Percentiles rank a stretch among this genome's conserved stretches.
phyloP scores from a whole-genome alignment of 2,329 filamentous ascomycete species.

The Rhynchosporium agropyri region DNA sequence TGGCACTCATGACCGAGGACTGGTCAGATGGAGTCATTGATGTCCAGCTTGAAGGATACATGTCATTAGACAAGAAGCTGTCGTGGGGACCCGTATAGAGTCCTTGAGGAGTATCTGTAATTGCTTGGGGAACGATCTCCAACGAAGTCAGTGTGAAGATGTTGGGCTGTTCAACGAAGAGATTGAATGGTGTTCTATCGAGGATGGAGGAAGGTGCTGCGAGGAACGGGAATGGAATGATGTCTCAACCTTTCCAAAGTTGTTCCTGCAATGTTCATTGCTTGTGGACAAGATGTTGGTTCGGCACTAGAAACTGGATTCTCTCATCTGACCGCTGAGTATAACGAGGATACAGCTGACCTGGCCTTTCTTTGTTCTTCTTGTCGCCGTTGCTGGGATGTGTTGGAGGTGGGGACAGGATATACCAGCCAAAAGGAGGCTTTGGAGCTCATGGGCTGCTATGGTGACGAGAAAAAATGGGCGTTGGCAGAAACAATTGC shows the following conservation, averaged over 20 bases:
- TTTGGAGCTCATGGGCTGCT: conserved; percentile 35
- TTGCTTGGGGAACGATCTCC: conserved; percentile 37
- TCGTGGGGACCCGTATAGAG: conserved; percentile 35
- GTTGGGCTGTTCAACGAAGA: conserved; percentile 29
- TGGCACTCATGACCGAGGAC: conserved; percentile 27
- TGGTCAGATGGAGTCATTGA: conserved; percentile 22
- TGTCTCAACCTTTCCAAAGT: conserved; percentile 34
- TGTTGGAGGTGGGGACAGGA: conserved; percentile 36
- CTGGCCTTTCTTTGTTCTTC: conserved; percentile 37
- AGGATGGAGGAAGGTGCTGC: conserved; percentile 29
- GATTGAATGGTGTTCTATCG: conserved; percentile 23
- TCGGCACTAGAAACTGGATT: conserved; percentile 33
- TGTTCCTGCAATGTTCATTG: conserved; percentile 36
- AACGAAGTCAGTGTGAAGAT: conserved; percentile 29
- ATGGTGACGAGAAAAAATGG: conserved; percentile 33
- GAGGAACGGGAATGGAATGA: conserved; percentile 33
- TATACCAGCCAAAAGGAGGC: conserved; percentile 38
- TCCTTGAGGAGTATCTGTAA: conserved; percentile 36
- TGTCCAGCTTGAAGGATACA: conserved; percentile 35
- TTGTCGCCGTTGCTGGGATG: conserved; percentile 39
- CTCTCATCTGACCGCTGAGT: conserved; percentile 35
- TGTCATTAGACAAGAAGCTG: conserved; percentile 38
- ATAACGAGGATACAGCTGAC: conserved; percentile 29
- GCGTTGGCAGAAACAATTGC: conserved; percentile 38
- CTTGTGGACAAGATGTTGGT: conserved; percentile 37